Percentiles rank a stretch among this genome's conserved stretches.
Conservation (phyloP, 805 yeast species). For the Barnettozyma populi region DNA sequence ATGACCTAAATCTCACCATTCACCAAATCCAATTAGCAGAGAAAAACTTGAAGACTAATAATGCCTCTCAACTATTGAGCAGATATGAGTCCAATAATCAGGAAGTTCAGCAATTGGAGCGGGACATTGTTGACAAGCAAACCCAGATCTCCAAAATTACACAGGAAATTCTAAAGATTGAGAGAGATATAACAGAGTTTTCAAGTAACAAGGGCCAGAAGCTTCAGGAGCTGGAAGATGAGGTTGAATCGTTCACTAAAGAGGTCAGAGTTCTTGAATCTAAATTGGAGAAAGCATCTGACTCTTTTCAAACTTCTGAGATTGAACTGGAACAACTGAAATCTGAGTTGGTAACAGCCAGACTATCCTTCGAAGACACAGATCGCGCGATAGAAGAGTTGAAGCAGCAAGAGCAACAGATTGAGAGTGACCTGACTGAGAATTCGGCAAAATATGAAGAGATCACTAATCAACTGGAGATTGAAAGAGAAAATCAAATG, state of each 20-base stretch:
- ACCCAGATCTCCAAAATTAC: slow-evolving; percentile 28
- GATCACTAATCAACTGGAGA: slow-evolving; percentile 21
- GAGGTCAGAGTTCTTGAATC: slow-evolving; percentile 34
- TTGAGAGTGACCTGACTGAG: slow-evolving; percentile 26
- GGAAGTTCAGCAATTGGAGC: slow-evolving; percentile 41
- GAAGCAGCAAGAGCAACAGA: slow-evolving; percentile 20
- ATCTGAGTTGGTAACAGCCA: slow-evolving; percentile 45
- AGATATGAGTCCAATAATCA: slow-evolving; percentile 40
- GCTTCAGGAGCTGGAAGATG: slow-evolving; percentile 55
- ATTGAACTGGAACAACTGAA: slow-evolving; percentile 65
- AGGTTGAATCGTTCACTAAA: slow-evolving; percentile 37
- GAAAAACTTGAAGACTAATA: slow-evolving; percentile 49
- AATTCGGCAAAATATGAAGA: slow-evolving; percentile 25
- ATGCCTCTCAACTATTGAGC: slow-evolving; percentile 49
- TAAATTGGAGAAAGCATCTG: slow-evolving; percentile 41
- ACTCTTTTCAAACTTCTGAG: slow-evolving; percentile 55
- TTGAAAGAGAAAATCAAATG: slow-evolving; percentile 47
- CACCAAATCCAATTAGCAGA: slow-evolving; percentile 56
- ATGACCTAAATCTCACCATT: slow-evolving; percentile 47
- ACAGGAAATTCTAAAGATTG: slow-evolving; percentile 47
- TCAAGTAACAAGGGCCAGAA: slow-evolving; percentile 74
- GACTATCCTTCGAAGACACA: slow-evolving; percentile 37
- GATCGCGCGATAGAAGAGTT: slow-evolving; percentile 32
- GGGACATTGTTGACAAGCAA: slow-evolving; percentile 33
- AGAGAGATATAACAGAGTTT: slow-evolving; percentile 79